These are phyloP conservation scores for Cynara cardunculus DNA, from an alignment of 129 eudicot genomes.

Conservation along the genomic window DNA sequence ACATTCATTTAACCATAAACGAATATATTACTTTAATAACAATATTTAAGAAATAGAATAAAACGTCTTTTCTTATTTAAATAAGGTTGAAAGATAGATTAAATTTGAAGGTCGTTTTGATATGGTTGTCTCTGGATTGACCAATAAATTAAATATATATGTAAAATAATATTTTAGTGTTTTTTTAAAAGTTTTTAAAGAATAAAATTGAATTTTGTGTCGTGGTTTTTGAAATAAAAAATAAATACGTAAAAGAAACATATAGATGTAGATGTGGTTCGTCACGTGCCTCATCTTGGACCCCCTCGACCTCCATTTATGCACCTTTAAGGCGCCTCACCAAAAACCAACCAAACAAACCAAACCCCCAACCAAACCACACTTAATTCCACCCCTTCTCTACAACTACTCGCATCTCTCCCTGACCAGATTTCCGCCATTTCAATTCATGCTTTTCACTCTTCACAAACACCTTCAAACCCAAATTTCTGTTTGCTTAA, in stretches of 20 bases:
- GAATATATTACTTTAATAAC: not conserved
- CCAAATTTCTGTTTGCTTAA: not conserved
- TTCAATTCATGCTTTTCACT: not conserved
- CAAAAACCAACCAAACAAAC: constrained; percentile 36
- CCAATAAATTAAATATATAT: not conserved
- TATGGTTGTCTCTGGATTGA: not conserved
- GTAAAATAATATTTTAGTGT: not conserved
- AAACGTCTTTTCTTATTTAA: not conserved
- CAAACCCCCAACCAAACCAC: constrained; percentile 37
- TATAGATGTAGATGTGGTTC: not conserved
- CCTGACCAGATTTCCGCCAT: constrained; percentile 28
- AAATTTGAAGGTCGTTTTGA: not conserved
- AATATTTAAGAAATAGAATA: not conserved
- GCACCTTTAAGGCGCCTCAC: constrained; percentile 27
- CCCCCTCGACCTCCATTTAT: not conserved
- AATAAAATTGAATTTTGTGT: not conserved
- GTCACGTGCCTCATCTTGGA: constrained; percentile 20
- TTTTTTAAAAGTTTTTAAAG: not conserved
- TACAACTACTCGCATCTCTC: constrained; percentile 14
- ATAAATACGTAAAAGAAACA: constrained; percentile 2
- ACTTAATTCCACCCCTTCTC: constrained; percentile 21
- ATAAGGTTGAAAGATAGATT: not conserved
- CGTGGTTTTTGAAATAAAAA: not conserved
- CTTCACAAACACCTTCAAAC: not conserved
- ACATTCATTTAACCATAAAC: not conserved